Conservation (phyloP, 2,329 filamentous ascomycete species). For the Sporothrix pallida region DNA sequence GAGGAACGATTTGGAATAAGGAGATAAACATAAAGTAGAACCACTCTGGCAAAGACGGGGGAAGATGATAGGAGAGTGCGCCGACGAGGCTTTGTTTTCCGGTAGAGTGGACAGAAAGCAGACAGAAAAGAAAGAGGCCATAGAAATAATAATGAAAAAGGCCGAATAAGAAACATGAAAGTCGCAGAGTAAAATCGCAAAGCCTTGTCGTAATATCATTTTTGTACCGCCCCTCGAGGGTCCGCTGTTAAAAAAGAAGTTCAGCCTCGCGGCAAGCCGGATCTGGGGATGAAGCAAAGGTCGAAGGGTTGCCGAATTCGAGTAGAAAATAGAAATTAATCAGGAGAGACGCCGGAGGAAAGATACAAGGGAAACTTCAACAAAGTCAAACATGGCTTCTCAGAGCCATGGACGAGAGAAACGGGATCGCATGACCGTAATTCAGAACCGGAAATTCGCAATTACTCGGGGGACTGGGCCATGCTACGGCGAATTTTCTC, state of each 20-base stretch:
- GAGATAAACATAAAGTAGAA: conserved; percentile 9
- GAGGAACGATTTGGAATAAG: conserved; percentile 23
- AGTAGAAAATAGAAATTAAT: conserved; percentile 50
- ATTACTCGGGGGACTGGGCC: conserved; percentile 62
- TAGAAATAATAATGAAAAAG: conserved; percentile 19
- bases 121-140: conserved; percentile 1
- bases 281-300: conserved; percentile 60
- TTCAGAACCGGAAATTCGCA: conserved; percentile 2
- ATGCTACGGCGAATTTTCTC: conserved; percentile 99
- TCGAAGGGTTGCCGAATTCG: conserved; percentile 56
- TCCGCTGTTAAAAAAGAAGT: conserved; percentile 50
- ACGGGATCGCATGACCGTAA: conserved; percentile 33
- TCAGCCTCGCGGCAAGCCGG: conserved; percentile 68
- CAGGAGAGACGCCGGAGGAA: conserved; percentile 35
- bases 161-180: conserved; percentile 23
- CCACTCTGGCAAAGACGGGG: conserved; percentile 14
- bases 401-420: not conserved
- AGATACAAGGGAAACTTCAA: conserved; percentile 35
- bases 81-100: conserved; percentile 15
- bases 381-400: conserved; percentile 21
- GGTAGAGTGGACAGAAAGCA: not conserved
- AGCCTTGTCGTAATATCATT: conserved; percentile 49
- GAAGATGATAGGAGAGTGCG: not conserved
- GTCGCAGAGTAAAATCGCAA: conserved; percentile 34
- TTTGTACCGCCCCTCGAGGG: conserved; percentile 47